These are phyloP conservation scores for Friedmanniomyces simplex DNA, from an alignment of 495 filamentous ascomycete genomes.

Conservation along the genomic window DNA sequence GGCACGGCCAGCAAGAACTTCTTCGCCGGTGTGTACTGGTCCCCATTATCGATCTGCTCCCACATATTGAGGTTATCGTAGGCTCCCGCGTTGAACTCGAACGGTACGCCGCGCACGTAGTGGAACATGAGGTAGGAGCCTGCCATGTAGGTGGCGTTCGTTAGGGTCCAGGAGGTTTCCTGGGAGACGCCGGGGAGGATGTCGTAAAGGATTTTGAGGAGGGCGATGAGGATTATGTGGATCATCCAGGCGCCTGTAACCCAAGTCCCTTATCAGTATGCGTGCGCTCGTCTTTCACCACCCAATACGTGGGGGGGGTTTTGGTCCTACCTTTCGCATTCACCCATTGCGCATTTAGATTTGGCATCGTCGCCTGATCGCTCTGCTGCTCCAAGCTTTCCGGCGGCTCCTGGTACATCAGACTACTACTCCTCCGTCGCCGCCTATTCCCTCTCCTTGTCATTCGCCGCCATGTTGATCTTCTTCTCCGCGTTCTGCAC, in stretches of 20 bases:
- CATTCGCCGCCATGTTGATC: conserved; percentile 4
- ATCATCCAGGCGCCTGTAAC: conserved; percentile 86
- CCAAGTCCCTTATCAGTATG: background rate
- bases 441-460: conserved; percentile 30
- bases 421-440: conserved; percentile 83
- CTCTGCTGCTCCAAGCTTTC: conserved; percentile 93
- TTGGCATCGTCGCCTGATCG: conserved; percentile 88
- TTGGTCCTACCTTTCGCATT: conserved; percentile 86
- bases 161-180: conserved; percentile 96
- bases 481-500: conserved; percentile 18
- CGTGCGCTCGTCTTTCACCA: background rate
- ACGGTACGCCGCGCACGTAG: conserved; percentile 93
- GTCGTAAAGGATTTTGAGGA: conserved; percentile 90
- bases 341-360: conserved; percentile 96
- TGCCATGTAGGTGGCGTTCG: conserved; percentile 98
- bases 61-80: conserved; percentile 99
- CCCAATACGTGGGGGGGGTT: background rate
- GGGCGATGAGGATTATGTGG: conserved; percentile 80
- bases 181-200: conserved; percentile 90
- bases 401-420: conserved; percentile 88
- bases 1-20: conserved; percentile 94
- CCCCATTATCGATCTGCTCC: conserved; percentile 99
- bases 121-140: conserved; percentile 99
- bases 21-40: conserved; percentile 96
- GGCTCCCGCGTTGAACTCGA: conserved; percentile 98